phyloP scores from a whole-genome alignment of 176 grass and related monocot genomes.

The Lolium rigidum region DNA sequence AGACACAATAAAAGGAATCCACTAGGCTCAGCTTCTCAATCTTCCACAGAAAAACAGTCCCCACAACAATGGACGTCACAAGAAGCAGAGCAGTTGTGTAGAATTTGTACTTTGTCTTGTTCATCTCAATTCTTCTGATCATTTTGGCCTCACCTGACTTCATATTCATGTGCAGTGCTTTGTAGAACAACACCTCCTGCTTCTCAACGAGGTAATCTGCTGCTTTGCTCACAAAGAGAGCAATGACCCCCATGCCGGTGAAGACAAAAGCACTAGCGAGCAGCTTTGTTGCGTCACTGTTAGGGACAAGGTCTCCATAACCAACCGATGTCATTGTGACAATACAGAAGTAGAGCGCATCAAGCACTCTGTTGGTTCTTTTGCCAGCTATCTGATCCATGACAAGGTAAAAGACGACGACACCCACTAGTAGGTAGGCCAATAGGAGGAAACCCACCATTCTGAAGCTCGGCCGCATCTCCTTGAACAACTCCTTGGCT shows the following conservation, averaged over 20 bases:
- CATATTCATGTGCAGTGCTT: slow-evolving; percentile 68
- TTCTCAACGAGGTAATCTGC: slow-evolving; percentile 93
- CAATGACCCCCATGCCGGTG: slow-evolving; percentile 67
- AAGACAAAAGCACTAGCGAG: slow-evolving; percentile 84
- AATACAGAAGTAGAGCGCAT: slow-evolving; percentile 84
- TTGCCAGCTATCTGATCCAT: slow-evolving; percentile 70
- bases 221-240: slow-evolving; percentile 70
- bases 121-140: slow-evolving; percentile 60
- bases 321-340: slow-evolving; percentile 94
- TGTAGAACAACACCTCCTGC: slow-evolving; percentile 82
- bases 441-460: slow-evolving; percentile 58
- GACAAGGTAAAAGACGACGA: slow-evolving; percentile 66
- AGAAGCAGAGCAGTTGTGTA: slow-evolving; percentile 60
- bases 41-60: slow-evolving; percentile 80
- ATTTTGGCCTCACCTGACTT: slow-evolving; percentile 57
- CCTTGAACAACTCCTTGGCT: slow-evolving; percentile 55
- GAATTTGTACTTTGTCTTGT: slow-evolving; percentile 80
- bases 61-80: slow-evolving; percentile 41
- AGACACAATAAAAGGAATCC: slow-evolving; percentile 90
- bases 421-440: slow-evolving; percentile 66
- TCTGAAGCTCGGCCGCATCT: slow-evolving; percentile 61
- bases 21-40: slow-evolving; percentile 79
- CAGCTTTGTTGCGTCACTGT: slow-evolving; percentile 67
- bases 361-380: slow-evolving; percentile 70
- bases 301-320: slow-evolving; percentile 84